Base-by-base conservation (phyloP, 176 grass and related monocot genomes). In the Phoenix roebelenii region DNA sequence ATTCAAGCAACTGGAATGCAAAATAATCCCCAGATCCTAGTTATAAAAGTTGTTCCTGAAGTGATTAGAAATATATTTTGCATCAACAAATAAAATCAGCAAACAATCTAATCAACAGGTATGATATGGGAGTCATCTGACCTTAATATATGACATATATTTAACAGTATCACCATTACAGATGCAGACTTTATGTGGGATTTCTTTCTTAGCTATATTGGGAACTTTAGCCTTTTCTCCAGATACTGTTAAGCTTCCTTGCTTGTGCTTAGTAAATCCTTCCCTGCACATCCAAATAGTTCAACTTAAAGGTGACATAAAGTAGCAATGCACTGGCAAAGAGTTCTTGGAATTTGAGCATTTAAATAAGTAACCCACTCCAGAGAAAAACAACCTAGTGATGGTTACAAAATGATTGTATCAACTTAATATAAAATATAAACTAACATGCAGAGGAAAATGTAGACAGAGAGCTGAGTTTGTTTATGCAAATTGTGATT, bases 141-240 rank as follows among this genome's bases (percentile, higher is more conserved):
- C 83, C 74, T 81, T 73, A 25, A 86, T 86, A 56, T 78, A 86
- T 74, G 83, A 86, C 83, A 86, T 78, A 63, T 62, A 86, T 68
- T 81, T 81, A 58, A 70, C 66, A 67, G 64, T 63, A 63, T 81
- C 83, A 44, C 59, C 24, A 67, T 51, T 80, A 44, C 16, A 60
- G 24, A 52, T 15, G 9, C 1, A 10, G 59, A 66, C 60, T 18
- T 70, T 74, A 30, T 65, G 20, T 50, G 51, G 35, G 7, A 58
- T 20, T 71, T 30, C 70, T 58, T 14, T 55, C 53, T 73, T 78
- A 30, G 51, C 48, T 29, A 17, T 20, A 58, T 39, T 23, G 52
- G 26, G 62, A 55, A 24, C 57, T 23, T 55, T 51, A 22, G 16
- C 5, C 56, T 51, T 58, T 66, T 71, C 72, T 50, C 54, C 29